phyloP scores from a whole-genome alignment of 1,284 basidiomycete genomes.

The Porodaedalea pini region DNA sequence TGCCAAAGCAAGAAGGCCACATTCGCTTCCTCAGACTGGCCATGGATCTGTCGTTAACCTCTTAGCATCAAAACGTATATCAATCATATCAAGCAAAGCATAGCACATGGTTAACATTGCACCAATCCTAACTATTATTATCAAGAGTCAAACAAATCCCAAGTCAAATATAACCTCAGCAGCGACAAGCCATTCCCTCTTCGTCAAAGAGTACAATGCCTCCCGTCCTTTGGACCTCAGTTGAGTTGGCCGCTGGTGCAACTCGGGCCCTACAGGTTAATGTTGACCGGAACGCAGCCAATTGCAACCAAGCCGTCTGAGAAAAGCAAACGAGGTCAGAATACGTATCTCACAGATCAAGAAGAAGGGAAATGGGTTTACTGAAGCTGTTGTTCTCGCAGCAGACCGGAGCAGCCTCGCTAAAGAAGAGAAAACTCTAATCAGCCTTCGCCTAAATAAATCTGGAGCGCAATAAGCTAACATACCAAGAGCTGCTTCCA shows the following conservation, averaged over 20 bases:
- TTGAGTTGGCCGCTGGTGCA: too few species aligned
- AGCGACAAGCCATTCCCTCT: too few species aligned
- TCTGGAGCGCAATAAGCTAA: neutral
- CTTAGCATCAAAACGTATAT: too few species aligned
- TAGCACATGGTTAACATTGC: too few species aligned
- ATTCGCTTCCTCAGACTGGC: too few species aligned
- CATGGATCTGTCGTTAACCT: too few species aligned
- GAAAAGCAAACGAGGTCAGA: neutral
- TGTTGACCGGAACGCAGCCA: constrained; percentile 31
- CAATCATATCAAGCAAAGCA: neutral
- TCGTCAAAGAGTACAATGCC: too few species aligned
- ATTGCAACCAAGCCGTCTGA: constrained; percentile 30
- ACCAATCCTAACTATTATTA: too few species aligned
- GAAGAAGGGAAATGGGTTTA: neutral
- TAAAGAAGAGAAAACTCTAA: neutral
- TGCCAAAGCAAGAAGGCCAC: too few species aligned
- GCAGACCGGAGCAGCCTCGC: constrained; percentile 30
- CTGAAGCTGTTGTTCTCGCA: constrained; percentile 25
- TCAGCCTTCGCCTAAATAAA: neutral
- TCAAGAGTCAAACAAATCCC: too few species aligned
- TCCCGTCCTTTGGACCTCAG: too few species aligned
- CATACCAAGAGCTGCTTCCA: neutral
- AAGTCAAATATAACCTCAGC: too few species aligned
- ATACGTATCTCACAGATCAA: neutral
- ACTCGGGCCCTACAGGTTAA: constrained; percentile 20